Base-by-base conservation (phyloP, 306 rosid genomes). In the Benincasa hispida region DNA sequence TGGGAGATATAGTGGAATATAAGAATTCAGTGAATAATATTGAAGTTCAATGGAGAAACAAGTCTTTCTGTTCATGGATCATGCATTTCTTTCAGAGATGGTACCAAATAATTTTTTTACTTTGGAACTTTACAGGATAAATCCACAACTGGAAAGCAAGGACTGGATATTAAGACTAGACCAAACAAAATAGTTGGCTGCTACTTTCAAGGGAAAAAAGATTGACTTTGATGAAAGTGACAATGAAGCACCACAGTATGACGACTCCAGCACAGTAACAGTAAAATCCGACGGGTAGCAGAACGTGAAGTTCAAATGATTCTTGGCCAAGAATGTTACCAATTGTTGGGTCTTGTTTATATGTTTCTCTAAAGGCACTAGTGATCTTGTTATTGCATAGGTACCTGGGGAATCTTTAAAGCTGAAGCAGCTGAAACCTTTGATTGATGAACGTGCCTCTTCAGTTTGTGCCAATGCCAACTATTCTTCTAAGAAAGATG, bases 91-190 rank as follows among this genome's bases (percentile, higher is more conserved):
- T 34, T 69, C 75, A 21, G 56, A 48, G 51, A 74, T n/a, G n/a
- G 34, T 17, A n/a, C 66, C 58, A 32, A 30, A 27, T 42, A 41
- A 17, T 37, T 56, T 28, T 53, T 53, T 47, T 34, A 27, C 28
- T 42, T 74, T 39, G 18, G 72, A 47, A 27, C 66, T 37, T 41
- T 79, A 75, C 78, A 94, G 99, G 99, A 84, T 53, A 94, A 94
- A 69, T 61, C 99, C 56, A 92, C 98, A 22, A 90, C 93, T 3
- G 96, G 97, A 70, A 89, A 90, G 88, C 98, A 92, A 90, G 97
- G 97, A 27, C 72, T 95, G 30, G 99, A 96, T 76, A 95, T 89
- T 45, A 92, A 84, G 83, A 90, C 85, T 84, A 85, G 87, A 77
- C 59, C 92, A 77, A 94, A 88, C 86, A 94, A 94, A 82, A 80